Conservation (phyloP, 1,139 yeast species). For the Pichia sp. region DNA sequence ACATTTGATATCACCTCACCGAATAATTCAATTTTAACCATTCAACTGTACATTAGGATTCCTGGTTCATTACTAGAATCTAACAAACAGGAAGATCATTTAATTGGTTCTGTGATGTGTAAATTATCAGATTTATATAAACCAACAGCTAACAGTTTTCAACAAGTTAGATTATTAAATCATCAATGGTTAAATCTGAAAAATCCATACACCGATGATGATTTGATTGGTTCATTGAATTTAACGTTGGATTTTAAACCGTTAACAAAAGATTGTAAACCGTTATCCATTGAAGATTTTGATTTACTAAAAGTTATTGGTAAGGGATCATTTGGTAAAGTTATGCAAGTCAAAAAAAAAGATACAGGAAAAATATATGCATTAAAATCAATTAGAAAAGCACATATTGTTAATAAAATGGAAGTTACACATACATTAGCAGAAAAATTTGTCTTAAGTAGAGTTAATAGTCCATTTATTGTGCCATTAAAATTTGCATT, state of each 20-base stretch:
- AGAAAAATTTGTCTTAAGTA: conserved; percentile 89
- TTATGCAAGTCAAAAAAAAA: conserved; percentile 94
- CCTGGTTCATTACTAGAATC: conserved; percentile 54
- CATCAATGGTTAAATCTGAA: conserved; percentile 38
- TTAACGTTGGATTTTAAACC: conserved; percentile 77
- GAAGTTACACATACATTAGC: conserved; percentile 96
- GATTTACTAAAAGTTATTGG: conserved; percentile 92
- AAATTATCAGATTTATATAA: conserved; percentile 30
- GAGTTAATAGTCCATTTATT: conserved; percentile 92
- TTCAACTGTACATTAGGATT: conserved; percentile 70
- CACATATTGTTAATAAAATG: conserved; percentile 86
- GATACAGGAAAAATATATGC: conserved; percentile 95
- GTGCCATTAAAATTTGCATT: conserved; percentile 95
- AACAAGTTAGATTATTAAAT: conserved; percentile 37
- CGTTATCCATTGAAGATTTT: conserved; percentile 82
- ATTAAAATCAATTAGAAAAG: conserved; percentile 83
- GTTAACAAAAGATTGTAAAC: conserved; percentile 43
- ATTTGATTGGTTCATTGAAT: conserved; percentile 47
- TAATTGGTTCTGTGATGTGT: conserved; percentile 27
- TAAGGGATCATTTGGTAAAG: conserved; percentile 96
- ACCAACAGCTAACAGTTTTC: conserved; percentile 15
- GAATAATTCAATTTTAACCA: conserved; percentile 37
- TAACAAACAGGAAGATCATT: conserved; percentile 29
- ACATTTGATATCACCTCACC: conserved; percentile 83
- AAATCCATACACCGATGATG: conserved; percentile 30